phyloP scores from a whole-genome alignment of 192 early-diverging fungal genomes.

The Diversispora epigaea region DNA sequence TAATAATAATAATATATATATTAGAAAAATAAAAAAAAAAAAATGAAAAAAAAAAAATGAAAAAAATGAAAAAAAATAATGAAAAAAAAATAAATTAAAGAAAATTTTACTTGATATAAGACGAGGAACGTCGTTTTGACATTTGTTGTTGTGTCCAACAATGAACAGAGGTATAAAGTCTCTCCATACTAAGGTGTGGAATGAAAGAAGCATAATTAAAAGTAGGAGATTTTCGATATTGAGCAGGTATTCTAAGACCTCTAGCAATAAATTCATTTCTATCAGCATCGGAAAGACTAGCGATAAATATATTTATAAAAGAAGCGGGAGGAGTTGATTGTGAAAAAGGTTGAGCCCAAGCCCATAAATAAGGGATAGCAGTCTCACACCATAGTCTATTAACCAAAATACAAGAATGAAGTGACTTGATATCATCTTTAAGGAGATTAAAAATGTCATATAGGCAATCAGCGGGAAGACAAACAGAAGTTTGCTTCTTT shows the following conservation, averaged over 20 bases:
- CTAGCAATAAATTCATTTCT: neutral
- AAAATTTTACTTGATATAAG: too few relatives aligned
- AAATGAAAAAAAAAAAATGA: neutral
- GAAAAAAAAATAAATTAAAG: neutral
- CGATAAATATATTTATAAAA: slow-evolving; percentile 11
- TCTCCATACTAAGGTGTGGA: slow-evolving; percentile 15
- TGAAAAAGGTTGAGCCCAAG: slow-evolving; percentile 3
- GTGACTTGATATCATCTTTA: slow-evolving; percentile 8
- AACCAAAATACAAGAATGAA: slow-evolving; percentile 23
- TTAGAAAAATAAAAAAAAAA: neutral
- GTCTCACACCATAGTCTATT: slow-evolving; percentile 29
- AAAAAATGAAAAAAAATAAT: neutral
- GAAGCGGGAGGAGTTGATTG: neutral
- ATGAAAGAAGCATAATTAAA: slow-evolving; percentile 17
- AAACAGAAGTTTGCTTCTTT: neutral
- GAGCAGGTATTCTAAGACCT: neutral
- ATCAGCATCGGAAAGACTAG: slow-evolving; percentile 17
- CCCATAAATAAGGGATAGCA: slow-evolving; percentile 17
- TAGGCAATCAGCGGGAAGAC: slow-evolving; percentile 22
- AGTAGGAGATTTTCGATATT: neutral
- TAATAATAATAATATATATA: too few relatives aligned
- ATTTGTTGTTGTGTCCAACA: neutral
- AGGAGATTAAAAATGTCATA: slow-evolving; percentile 19
- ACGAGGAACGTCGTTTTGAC: neutral
- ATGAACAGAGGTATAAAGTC: slow-evolving; percentile 11